Evolutionary conservation across 352 stramenopile species (phyloP), one percentile per base, ranked within the genome.

Genomic region (Achlya hypogyna): DNA sequence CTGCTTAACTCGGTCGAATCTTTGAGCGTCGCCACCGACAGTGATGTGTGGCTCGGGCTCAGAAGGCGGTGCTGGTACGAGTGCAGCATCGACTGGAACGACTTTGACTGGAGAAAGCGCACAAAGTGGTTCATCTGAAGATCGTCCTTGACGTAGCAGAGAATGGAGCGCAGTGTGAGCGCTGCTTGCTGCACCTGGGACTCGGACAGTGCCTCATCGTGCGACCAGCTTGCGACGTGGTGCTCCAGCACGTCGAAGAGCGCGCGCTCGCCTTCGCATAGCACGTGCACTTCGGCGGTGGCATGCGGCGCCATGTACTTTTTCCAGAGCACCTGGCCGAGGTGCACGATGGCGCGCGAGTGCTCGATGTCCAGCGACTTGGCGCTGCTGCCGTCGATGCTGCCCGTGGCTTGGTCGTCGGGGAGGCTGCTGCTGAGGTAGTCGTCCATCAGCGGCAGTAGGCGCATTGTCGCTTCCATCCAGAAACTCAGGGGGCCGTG

Each of bases 51-150:
- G 14, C 76, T 87, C 6, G 83, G 82, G 69, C 82, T 89, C 6
- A 94, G 71, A 47, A 91, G 71, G 0, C 82, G 82, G 53, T 81
- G 88, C 63, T 90, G 82, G 54, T 88, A 91, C 1, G 80, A 90
- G 12, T 76, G 75, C 4, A 92, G 81, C 22, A 94, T 71, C 22
- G 80, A 81, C 71, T 87, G 87, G 71, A 94, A 92, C 35, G 80
- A 89, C 22, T 84, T 76, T 51, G 82, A 91, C 31, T 75, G 75
- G 80, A 94, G 91, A 62, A 94, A 94, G 5, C 85, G 81, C 32
- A 94, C 83, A 69, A 94, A 94, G 58, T 94, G 82, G 69, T 94
- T 92, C 47, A 94, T 82, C 43, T 86, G 83, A 32, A 94, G 75
- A 29, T 91, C 77, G 45, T 86, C 77, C 64, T 94, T 83, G 64